These are phyloP conservation scores for Crataegus laevigata DNA, from an alignment of 306 rosid genomes.

Conservation along the genomic window DNA sequence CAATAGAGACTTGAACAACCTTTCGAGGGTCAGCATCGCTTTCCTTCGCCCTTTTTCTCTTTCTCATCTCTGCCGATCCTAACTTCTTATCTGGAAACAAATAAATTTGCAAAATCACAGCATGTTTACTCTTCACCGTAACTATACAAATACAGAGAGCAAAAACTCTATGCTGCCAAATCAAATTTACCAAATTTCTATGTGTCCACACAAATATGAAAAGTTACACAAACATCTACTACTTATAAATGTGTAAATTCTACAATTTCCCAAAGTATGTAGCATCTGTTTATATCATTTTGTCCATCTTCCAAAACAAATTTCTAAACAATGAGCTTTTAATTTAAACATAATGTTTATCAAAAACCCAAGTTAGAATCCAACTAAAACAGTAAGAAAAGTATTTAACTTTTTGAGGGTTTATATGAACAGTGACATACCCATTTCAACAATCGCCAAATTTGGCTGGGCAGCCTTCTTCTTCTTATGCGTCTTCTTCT, in stretches of 20 bases:
- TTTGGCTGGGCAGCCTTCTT: neutral
- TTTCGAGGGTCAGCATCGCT: conserved; percentile 15
- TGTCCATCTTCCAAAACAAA: neutral
- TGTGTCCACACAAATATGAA: neutral
- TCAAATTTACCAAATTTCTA: neutral
- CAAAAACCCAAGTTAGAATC: neutral
- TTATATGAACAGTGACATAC: neutral
- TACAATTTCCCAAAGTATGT: neutral
- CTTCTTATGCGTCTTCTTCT: neutral
- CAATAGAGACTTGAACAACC: conserved; percentile 4
- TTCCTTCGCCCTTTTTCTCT: conserved; percentile 30
- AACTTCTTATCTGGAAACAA: conserved; percentile 4
- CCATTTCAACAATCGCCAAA: conserved; percentile 3
- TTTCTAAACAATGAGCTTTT: neutral
- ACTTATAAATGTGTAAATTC: neutral
- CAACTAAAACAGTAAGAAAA: neutral
- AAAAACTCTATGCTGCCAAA: neutral
- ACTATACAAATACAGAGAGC: neutral
- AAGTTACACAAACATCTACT: neutral
- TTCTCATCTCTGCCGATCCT: conserved; percentile 16
- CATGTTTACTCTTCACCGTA: neutral
- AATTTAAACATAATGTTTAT: neutral
- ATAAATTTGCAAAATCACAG: neutral
- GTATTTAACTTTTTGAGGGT: too few species aligned
- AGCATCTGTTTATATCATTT: neutral